Conservation (phyloP, 305 asterid species). For the Salvia sclarea region DNA sequence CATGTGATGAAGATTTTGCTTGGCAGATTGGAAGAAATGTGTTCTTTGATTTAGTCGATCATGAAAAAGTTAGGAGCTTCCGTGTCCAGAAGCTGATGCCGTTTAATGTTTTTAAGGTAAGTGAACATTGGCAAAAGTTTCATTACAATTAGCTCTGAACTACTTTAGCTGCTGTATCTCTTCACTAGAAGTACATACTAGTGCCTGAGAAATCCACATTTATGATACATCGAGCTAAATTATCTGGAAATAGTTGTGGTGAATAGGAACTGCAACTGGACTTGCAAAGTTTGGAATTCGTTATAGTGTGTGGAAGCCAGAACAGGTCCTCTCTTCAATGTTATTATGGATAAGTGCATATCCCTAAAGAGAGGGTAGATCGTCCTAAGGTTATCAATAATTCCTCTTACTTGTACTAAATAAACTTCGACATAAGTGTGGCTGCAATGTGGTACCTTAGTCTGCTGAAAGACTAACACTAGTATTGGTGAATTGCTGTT, state of each 20-base stretch:
- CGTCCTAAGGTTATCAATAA: neutral
- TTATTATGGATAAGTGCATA: slow-evolving; percentile 2
- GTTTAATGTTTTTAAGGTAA: slow-evolving; percentile 55
- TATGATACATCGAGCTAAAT: neutral
- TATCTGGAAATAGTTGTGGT: slow-evolving; percentile 3
- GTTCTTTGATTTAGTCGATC: slow-evolving; percentile 59
- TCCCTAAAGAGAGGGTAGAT: neutral
- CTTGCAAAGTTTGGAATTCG: slow-evolving; percentile 13
- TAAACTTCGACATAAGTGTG: neutral
- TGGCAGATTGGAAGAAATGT: slow-evolving; percentile 53
- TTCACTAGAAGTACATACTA: slow-evolving; percentile 23
- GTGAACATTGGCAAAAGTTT: slow-evolving; percentile 11
- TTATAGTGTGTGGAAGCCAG: slow-evolving; percentile 15
- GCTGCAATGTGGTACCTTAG: slow-evolving; percentile 16
- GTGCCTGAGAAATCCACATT: slow-evolving; percentile 16
- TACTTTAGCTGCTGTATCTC: slow-evolving; percentile 23
- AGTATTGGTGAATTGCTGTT: slow-evolving; percentile 2
- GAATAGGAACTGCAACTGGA: slow-evolving; percentile 19
- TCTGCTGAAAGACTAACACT: slow-evolving; percentile 12
- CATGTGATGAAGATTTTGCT: slow-evolving; percentile 53
- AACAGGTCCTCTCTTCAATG: neutral
- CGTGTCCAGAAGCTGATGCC: slow-evolving; percentile 52
- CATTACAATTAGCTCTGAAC: slow-evolving; percentile 5
- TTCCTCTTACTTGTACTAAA: neutral
- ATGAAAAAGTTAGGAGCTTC: slow-evolving; percentile 54